phyloP scores from a whole-genome alignment of 331 rosid species.

The Ulmus americana region DNA sequence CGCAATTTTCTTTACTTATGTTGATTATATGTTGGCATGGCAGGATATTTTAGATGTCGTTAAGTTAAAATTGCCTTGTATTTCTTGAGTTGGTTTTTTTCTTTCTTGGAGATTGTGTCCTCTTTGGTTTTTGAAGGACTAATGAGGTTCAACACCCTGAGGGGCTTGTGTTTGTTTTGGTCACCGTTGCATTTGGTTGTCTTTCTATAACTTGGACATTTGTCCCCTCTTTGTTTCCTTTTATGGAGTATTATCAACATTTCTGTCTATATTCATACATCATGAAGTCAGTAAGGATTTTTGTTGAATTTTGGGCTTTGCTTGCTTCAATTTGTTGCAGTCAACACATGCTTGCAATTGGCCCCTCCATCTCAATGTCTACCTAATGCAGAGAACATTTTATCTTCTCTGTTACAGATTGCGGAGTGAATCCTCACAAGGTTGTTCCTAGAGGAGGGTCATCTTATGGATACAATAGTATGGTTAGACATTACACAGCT shows the following conservation, averaged over 20 bases:
- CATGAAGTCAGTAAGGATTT: too few species aligned
- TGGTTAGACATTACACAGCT: conserved; percentile 41
- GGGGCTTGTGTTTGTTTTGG: not conserved
- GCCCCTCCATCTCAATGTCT: too few species aligned
- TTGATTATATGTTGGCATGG: not conserved
- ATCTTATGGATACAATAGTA: conserved; percentile 31
- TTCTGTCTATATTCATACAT: too few species aligned
- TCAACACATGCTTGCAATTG: too few species aligned
- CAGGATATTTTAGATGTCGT: not conserved
- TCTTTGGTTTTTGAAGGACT: not conserved
- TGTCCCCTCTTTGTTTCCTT: not conserved
- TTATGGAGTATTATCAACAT: not conserved
- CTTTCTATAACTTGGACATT: not conserved
- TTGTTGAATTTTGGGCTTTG: too few species aligned
- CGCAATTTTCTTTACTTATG: not conserved
- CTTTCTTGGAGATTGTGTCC: too few species aligned
- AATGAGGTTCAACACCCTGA: not conserved
- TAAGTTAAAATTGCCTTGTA: not conserved
- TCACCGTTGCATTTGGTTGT: conserved; percentile 2
- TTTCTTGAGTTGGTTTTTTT: not conserved
- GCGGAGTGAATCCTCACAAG: conserved; percentile 42
- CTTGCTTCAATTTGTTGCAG: too few species aligned
- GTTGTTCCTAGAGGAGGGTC: conserved; percentile 35
- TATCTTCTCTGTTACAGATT: conserved; percentile 56
- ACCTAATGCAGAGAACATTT: conserved; percentile 5